Base-by-base conservation (phyloP, 176 grass and related monocot genomes). In the Triticum turgidum region DNA sequence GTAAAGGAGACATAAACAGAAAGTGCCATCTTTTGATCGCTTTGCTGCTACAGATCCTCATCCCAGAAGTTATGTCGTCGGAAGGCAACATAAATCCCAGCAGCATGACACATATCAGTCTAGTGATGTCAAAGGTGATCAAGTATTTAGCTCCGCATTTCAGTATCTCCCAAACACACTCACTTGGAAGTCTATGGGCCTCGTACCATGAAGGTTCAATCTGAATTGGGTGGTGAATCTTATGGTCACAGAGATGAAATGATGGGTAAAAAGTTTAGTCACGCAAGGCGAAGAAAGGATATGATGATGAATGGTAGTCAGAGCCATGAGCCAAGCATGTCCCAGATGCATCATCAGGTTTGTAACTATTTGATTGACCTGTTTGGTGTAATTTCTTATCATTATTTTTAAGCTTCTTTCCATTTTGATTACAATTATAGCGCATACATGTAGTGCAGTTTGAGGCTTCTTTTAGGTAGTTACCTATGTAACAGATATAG, bases 1-100 rank as follows among this genome's bases (percentile, higher is more conserved):
- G 78, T 81, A 87, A 78, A 96, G 83, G 91, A 96, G 93, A 81
- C 87, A 96, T 30, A 89, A 38, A 73, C 89, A 86, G 44, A 84
- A 89, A 86, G 75, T 79, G 22, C 24, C 81, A 64, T 88, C 65
- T 65, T 90, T 89, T 86, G 88, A 92, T 45, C 80, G 84, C 12
- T 91, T 89, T 86, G 85, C 84, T 84, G 81, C 83, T 73, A 91
- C 86, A 76, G 88, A 89, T 61, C 76, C 86, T 74, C 87, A 86
- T 73, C 73, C 84, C 61, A 84, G 86, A 79, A 68, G 66, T 79
- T 83, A 25, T 67, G 37, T 38, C 1, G 3, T 72, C 29, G 20
- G 65, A 24, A 84, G 69, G 41, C 62, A 69, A 47, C 88, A 39
- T 76, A 88, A 87, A 76, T 27, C 32, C 37, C 35, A 82, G 24